phyloP scores from a whole-genome alignment of 2,329 filamentous ascomycete species.

The Alternaria triticimaculans region DNA sequence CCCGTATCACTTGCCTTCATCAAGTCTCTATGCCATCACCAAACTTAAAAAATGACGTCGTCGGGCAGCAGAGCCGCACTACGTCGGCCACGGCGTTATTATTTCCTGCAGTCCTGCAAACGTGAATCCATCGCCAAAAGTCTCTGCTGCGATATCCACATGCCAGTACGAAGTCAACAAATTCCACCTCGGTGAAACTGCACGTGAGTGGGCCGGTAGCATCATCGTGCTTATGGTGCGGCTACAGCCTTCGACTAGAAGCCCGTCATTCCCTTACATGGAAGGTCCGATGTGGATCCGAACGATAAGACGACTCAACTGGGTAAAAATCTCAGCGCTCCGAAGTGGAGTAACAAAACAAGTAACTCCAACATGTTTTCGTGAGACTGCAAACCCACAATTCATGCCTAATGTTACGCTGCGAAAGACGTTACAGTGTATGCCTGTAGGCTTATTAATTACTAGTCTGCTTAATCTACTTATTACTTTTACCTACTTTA shows the following conservation, averaged over 20 bases:
- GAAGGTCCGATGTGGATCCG: neutral
- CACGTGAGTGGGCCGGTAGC: conserved; percentile 6
- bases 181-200: conserved; percentile 1
- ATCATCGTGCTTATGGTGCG: conserved; percentile 12
- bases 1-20: neutral
- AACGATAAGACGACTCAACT: neutral
- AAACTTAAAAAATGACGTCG: conserved; percentile 7
- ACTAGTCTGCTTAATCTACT: too few relatives aligned
- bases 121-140: conserved; percentile 1
- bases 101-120: neutral
- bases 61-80: neutral
- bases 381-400: neutral
- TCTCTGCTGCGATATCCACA: conserved; percentile 8
- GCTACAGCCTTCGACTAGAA: conserved; percentile 5
- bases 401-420: too few relatives aligned
- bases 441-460: too few relatives aligned
- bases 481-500: too few relatives aligned
- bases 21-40: neutral
- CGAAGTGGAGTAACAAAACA: neutral
- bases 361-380: conserved; percentile 6
- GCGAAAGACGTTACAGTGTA: too few relatives aligned
- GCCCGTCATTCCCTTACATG: neutral
- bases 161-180: neutral
- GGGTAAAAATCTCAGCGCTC: conserved; percentile 6
- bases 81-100: neutral